Conservation (phyloP, 306 rosid genomes). For the Dalbergia cultrata region DNA sequence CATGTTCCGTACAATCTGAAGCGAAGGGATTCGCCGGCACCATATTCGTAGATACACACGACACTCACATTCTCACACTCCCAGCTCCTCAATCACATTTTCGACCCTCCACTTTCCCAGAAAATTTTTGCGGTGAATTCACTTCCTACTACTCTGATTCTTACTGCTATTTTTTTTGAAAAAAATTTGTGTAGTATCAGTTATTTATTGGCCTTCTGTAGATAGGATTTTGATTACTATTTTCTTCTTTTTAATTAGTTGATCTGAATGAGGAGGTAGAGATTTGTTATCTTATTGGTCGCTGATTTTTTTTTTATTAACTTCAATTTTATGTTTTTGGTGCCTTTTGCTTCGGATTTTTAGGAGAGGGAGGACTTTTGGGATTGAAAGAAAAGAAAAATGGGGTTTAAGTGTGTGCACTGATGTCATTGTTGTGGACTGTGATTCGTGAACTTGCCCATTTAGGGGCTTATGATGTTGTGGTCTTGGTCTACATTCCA, state of each 20-base stretch:
- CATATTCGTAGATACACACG: constrained; percentile 11
- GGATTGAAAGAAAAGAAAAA: no score
- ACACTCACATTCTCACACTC: not conserved
- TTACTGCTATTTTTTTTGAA: not conserved
- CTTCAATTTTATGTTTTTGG: no score
- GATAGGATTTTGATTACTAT: constrained; percentile 38
- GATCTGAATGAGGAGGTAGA: constrained; percentile 24
- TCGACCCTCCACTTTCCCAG: not conserved
- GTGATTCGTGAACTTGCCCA: no score
- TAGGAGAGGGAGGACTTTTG: no score
- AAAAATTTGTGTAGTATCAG: not conserved
- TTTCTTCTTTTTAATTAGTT: not conserved
- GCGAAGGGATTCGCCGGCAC: constrained; percentile 53
- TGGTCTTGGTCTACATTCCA: no score
- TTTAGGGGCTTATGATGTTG: no score
- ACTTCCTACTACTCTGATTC: not conserved
- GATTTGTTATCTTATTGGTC: no score
- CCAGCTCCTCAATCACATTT: not conserved
- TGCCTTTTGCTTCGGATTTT: no score
- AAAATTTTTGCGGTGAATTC: constrained; percentile 36
- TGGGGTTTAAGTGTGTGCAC: no score
- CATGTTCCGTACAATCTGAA: constrained; percentile 23
- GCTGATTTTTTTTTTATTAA: no score
- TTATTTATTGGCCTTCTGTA: not conserved
- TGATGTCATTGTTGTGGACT: no score